Evolutionary conservation across 2,329 filamentous ascomycete species (phyloP).

Genomic region (Exophiala aquamarina): DNA sequence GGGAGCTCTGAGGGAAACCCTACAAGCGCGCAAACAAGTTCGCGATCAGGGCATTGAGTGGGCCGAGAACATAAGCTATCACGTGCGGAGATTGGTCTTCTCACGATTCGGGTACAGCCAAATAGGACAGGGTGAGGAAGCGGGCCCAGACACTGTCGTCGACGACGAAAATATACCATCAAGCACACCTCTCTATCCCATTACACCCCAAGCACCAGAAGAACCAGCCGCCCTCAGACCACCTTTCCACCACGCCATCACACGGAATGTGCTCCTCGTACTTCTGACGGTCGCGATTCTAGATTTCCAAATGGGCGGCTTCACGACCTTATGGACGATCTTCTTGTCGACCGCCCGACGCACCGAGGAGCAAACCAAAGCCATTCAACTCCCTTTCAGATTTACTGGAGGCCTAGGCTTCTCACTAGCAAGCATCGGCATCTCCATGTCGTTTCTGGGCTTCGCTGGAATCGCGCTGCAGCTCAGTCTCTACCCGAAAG

Average conservation of each 20-base stretch:
- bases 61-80: slow-evolving; percentile 22
- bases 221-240: slow-evolving; percentile 41
- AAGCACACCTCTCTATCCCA: slow-evolving; percentile 15
- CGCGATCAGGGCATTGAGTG: slow-evolving; percentile 21
- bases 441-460: slow-evolving; percentile 74
- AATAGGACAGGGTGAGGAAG: slow-evolving; percentile 13
- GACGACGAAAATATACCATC: slow-evolving; percentile 17
- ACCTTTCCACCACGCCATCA: slow-evolving; percentile 54
- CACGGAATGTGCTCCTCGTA: slow-evolving; percentile 55
- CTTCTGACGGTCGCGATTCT: slow-evolving; percentile 67
- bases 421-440: slow-evolving; percentile 66
- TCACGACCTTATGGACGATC: slow-evolving; percentile 74
- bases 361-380: slow-evolving; percentile 39
- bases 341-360: slow-evolving; percentile 73
- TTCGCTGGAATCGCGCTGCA: slow-evolving; percentile 71
- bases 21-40: slow-evolving; percentile 31
- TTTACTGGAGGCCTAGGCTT: slow-evolving; percentile 74
- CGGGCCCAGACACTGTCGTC: slow-evolving; percentile 11
- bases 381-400: slow-evolving; percentile 51
- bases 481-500: slow-evolving; percentile 67
- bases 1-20: slow-evolving; percentile 62
- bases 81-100: slow-evolving; percentile 17
- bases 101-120: slow-evolving; percentile 22
- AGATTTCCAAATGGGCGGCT: slow-evolving; percentile 71
- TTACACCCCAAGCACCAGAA: slow-evolving; percentile 22